Evolutionary conservation across 176 grass and related monocot species (phyloP).

Genomic region (Thinopyrum elongatum): DNA sequence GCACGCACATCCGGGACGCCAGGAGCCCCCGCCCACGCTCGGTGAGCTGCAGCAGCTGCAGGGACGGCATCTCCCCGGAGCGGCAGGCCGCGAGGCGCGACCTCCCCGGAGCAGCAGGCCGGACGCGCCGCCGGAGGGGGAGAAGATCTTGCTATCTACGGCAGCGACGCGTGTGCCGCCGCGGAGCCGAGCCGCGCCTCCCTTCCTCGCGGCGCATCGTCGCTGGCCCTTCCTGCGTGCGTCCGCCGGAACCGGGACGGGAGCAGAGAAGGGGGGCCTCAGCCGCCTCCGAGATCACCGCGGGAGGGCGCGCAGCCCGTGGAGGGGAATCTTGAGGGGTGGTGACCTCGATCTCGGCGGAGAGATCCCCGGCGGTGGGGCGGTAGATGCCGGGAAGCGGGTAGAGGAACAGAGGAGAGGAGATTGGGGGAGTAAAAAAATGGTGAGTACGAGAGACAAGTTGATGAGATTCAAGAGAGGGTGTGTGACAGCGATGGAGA

Average conservation of each 20-base stretch:
- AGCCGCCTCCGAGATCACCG: background rate
- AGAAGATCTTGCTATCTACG: constrained; percentile 5
- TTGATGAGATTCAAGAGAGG: constrained; percentile 40
- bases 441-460: background rate
- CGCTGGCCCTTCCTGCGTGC: background rate
- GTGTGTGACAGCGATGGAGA: background rate
- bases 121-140: background rate
- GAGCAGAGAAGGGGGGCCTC: background rate
- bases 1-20: constrained; percentile 59
- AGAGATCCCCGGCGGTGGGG: background rate
- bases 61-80: constrained; percentile 62
- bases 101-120: constrained; percentile 17
- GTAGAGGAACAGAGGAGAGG: background rate
- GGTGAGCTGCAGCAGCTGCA: constrained; percentile 80
- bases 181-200: background rate
- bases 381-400: constrained; percentile 38
- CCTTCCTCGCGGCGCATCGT: background rate
- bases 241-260: background rate
- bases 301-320: background rate
- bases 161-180: background rate
- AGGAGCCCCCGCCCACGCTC: constrained; percentile 72
- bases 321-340: background rate
- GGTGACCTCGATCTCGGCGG: constrained; percentile 19
- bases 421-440: background rate
- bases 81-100: constrained; percentile 12